Evolutionary conservation across 1,139 yeast genomes (phyloP), one percentile per base, ranked within the genome.

Genomic region (Protomyces gravidus): DNA sequence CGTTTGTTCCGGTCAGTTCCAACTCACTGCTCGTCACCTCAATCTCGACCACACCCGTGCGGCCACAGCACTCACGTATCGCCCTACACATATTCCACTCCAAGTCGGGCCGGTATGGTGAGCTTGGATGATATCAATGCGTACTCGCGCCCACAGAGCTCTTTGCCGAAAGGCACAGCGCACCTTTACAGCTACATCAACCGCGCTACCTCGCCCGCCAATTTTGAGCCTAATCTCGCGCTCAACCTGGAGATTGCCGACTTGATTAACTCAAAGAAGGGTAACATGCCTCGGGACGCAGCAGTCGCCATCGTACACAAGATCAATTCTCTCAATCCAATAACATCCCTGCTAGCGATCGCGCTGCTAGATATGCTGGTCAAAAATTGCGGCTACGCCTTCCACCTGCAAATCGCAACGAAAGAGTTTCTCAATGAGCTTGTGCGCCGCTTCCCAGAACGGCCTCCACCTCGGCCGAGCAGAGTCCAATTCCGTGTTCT

Each of bases 331-430:
- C 79, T 88, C 67, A 94, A 87, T 66, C 83, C 94, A 0, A 95
- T 87, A 69, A 86, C 90, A 72, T 74, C 85, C 1, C 75, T 81
- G 42, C 78, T 81, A 64, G 84, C 85, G 0, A 67, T 82, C 62
- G 75, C 80, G 62, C 69, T 86, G 59, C 80, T 92, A 66, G 99
- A 92, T 70, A 89, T 89, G 63, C 78, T 94, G 67, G 98, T 92
- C 59, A 92, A 92, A 75, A 92, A 92, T 73, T 92, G 99, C 76
- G 98, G 98, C 2, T 94, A 90, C 72, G 97, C 98, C 3, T 84
- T 92, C 75, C 98, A 92, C 66, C 78, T 92, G 60, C 98, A 94
- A 74, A 88, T 92, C 59, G 87, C 96, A 6, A 81, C 97, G 64
- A 92, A 92, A 73, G 98, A 92, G 70, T 92, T 92, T 67, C 78